Conservation (phyloP, 2,329 filamentous ascomycete genomes). For the Fusarium brevicatenulatum region DNA sequence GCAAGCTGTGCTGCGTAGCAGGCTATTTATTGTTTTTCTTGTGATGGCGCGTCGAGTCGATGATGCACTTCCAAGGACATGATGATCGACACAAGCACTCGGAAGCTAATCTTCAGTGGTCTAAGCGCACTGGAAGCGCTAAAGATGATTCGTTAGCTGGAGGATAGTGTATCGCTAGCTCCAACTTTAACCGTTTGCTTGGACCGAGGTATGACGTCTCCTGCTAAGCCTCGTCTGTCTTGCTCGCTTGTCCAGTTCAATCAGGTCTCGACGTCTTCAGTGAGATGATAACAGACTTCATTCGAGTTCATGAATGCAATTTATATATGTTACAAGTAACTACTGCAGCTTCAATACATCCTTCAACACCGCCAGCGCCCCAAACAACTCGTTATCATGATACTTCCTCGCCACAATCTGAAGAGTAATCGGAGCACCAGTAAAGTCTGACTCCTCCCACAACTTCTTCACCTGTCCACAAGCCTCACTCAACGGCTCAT, state of each 20-base stretch:
- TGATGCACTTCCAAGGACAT: background rate
- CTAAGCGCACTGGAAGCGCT: background rate
- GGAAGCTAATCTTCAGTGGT: background rate
- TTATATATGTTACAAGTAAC: fast-evolving
- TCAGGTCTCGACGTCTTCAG: fast-evolving
- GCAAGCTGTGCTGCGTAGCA: background rate
- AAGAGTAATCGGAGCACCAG: background rate
- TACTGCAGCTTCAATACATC: background rate
- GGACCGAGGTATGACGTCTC: background rate
- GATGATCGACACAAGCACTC: background rate
- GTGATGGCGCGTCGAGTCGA: background rate
- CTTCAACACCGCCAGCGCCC: background rate
- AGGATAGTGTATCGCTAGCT: background rate
- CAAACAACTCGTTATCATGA: conserved; percentile 3
- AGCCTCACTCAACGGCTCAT: background rate
- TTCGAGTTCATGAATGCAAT: too few relatives aligned
- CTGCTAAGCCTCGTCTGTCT: too few relatives aligned
- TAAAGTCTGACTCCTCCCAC: background rate
- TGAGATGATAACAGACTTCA: background rate
- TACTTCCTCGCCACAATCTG: conserved; percentile 11
- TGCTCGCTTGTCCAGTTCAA: background rate
- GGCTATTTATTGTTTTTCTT: background rate
- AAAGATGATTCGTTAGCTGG: background rate
- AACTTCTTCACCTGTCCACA: conserved; percentile 1
- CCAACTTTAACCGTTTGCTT: background rate